Evolutionary conservation across 2,329 filamentous ascomycete genomes (phyloP), one percentile per base, ranked within the genome.

Genomic region (Graphilbum ipis-grandicollis): DNA sequence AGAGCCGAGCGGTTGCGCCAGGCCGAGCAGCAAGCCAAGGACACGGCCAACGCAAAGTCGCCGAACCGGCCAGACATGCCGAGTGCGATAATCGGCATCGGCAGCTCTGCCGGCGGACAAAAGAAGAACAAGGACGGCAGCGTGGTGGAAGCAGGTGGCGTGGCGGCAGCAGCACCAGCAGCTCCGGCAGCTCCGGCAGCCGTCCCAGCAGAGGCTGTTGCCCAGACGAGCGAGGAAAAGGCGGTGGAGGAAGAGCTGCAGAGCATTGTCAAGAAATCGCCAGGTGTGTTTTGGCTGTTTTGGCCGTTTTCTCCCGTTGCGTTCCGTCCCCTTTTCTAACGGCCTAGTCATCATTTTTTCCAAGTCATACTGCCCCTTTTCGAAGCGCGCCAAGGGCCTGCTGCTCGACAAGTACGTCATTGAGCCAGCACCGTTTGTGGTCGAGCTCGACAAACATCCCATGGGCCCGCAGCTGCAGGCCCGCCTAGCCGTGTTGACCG

Each of bases 331-430:
- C n/a, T n/a, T n/a, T n/a, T n/a, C n/a, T n/a, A n/a, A n/a, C n/a
- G n/a, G n/a, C n/a, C n/a, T 19, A 90, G 84, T 96, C 41, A 81
- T 94, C 53, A 83, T 98, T 48, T 96, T 96, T 62, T 93, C 85
- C 44, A 96, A 98, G 58, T 73, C 80, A 1, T 93, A 88, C 59
- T 98, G 90, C 56, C 84, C 80, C 1, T 78, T 71, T 59, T 94
- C 85, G 36, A 79, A 75, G 52, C 75, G 74, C 47, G 90, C 90
- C 33, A 98, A 98, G 59, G 65, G 66, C 31, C 70, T 96, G 39
- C 70, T 98, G 30, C 71, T 93, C 31, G 73, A 86, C 18, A 77
- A 79, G 48, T 96, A 96, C 62, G 65, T 63, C 38, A 92, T 98
- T 52, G 69, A 73, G 1, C 90, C 90, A 0, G 59, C 71, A 10